Conservation (phyloP, 2,329 filamentous ascomycete genomes). For the Sporothrix mexicana region DNA sequence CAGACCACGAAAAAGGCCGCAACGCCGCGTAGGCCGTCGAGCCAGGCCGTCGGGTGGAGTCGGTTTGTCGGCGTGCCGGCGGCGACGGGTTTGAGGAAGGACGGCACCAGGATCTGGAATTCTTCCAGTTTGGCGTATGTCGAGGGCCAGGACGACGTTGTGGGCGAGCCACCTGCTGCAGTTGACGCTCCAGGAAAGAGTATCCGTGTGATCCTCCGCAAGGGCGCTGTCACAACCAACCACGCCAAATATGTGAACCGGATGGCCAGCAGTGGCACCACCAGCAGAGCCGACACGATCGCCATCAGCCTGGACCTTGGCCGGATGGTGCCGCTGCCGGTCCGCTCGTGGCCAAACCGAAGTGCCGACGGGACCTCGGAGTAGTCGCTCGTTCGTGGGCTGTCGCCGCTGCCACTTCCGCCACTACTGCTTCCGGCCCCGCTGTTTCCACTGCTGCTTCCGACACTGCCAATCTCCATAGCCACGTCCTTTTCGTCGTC, state of each 20-base stretch:
- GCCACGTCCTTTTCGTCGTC: background rate
- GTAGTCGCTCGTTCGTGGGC: slow-evolving; percentile 1
- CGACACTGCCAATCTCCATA: background rate
- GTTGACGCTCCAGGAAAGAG: background rate
- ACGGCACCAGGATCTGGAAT: slow-evolving; percentile 32
- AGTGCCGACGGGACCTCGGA: background rate
- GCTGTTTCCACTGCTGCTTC: background rate
- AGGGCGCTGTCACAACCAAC: slow-evolving; percentile 20
- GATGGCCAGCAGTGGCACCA: background rate
- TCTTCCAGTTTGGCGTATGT: slow-evolving; percentile 24
- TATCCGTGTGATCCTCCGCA: background rate
- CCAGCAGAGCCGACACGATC: background rate
- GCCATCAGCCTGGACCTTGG: background rate
- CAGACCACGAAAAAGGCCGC: slow-evolving; percentile 62
- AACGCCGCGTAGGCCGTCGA: slow-evolving; percentile 60
- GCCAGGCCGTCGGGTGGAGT: slow-evolving; percentile 42
- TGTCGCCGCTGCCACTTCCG: background rate
- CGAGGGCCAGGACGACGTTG: slow-evolving; percentile 20
- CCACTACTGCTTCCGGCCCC: background rate
- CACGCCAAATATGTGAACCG: slow-evolving; percentile 17
- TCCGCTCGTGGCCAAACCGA: slow-evolving; percentile 3
- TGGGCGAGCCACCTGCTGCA: background rate
- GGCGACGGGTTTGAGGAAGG: slow-evolving; percentile 31
- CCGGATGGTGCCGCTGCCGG: background rate
- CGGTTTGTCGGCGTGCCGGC: background rate